Evolutionary conservation across 345 rosid species (phyloP), one percentile per base, ranked within the genome.

Genomic region (Aquilaria malaccensis): DNA sequence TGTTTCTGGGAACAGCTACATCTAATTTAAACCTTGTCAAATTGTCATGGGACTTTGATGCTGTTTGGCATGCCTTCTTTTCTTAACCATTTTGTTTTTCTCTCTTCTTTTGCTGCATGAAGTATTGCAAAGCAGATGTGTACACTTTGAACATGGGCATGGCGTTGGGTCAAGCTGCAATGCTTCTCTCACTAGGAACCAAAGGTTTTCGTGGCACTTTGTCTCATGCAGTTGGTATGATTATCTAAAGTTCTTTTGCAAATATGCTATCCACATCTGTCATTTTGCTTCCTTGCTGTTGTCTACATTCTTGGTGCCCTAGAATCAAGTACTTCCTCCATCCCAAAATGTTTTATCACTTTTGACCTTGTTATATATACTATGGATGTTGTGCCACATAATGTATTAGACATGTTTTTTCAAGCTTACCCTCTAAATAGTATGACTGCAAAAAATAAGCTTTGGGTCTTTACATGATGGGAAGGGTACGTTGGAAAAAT

Each of bases 101-200:
- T 56, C 15, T 49, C 0, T 43, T 64, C 67, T 12, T 58, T 10
- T 63, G 71, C 22, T 49, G 13, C 30, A 59, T 63, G 57, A 70
- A 94, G 98, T 77, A 67, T 57, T 84, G 94, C 82, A 81, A 77
- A 72, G 68, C 94, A 65, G 77, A 78, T 15, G 81, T 89, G 45
- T 81, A 84, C 71, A 87, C 96, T 10, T 79, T 93, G 74, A 93
- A 89, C 53, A 77, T 84, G 61, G 91, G 94, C 67, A 80, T 81
- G 94, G 99, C 97, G 55, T 84, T 62, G 76, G 97, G 98, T 76
- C 96, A 87, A 80, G 96, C 96, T 59, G 97, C 94, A 61, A 87
- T 89, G 97, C 88, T 89, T 78, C 79, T 93, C 29, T 76, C 97
- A 31, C 79, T 80, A 45, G 99, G 97, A 74, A 71, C 82, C 50